phyloP scores from a whole-genome alignment of 2,329 filamentous ascomycete genomes.

The Stagonosporopsis chrysanthemi region DNA sequence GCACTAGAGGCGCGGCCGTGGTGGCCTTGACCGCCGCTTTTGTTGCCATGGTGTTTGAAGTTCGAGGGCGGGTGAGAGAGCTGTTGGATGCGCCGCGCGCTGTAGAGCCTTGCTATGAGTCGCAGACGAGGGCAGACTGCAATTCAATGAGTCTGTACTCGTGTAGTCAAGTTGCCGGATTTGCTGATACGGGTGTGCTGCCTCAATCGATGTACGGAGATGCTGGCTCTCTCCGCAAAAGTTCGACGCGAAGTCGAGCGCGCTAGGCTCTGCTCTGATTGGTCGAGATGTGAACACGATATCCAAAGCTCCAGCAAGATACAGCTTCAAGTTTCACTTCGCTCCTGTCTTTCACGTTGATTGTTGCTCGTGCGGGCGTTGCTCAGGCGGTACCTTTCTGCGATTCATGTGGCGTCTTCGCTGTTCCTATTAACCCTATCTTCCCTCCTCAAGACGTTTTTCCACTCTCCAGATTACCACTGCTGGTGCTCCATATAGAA shows the following conservation, averaged over 20 bases:
- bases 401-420: conserved; percentile 17
- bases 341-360: conserved; percentile 20
- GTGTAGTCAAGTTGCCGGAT: background rate
- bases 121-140: conserved; percentile 9
- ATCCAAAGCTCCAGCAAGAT: conserved; percentile 31
- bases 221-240: conserved; percentile 32
- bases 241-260: conserved; percentile 32
- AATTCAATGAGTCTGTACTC: conserved; percentile 30
- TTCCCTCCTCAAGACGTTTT: background rate
- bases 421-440: background rate
- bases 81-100: conserved; percentile 11
- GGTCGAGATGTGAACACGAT: conserved; percentile 39
- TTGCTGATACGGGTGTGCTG: conserved; percentile 5
- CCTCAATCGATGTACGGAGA: conserved; percentile 18
- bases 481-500: conserved; percentile 22
- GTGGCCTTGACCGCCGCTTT: conserved; percentile 30
- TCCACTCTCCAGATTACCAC: conserved; percentile 9
- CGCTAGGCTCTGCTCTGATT: conserved; percentile 43
- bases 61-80: conserved; percentile 9
- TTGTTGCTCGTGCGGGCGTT: conserved; percentile 13
- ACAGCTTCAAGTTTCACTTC: conserved; percentile 19
- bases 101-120: background rate
- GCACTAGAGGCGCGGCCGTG: conserved; percentile 33
- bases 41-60: conserved; percentile 29
- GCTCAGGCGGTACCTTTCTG: conserved; percentile 23